Conservation (phyloP, 164 flowering plant species). For the Annona cherimola region DNA sequence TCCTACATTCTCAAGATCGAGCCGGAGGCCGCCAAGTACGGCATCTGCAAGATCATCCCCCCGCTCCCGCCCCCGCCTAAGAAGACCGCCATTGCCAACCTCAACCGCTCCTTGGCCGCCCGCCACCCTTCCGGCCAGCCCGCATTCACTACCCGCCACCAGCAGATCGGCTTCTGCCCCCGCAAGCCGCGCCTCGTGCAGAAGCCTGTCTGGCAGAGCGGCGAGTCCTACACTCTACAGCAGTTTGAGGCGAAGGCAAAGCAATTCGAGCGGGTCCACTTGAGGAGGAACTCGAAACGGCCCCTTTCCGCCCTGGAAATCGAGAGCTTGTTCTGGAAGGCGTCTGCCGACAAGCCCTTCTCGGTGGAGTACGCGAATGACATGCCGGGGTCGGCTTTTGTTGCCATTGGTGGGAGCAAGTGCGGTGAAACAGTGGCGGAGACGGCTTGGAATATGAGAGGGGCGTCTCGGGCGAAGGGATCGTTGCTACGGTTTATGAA, state of each 20-base stretch:
- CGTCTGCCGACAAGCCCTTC: constrained; percentile 81
- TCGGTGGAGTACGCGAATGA: constrained; percentile 98
- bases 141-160: constrained; percentile 88
- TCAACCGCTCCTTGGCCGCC: constrained; percentile 64
- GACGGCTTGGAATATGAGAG: constrained; percentile 95
- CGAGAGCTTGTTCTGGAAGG: constrained; percentile 91
- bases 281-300: constrained; percentile 46
- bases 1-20: constrained; percentile 97
- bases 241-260: constrained; percentile 86
- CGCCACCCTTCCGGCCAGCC: constrained; percentile 36
- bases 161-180: constrained; percentile 96
- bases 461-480: constrained; percentile 71
- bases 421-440: constrained; percentile 58
- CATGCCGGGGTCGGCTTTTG: constrained; percentile 96
- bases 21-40: constrained; percentile 78
- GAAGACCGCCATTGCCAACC: constrained; percentile 59
- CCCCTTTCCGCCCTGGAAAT: constrained; percentile 50
- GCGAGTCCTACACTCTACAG: constrained; percentile 60
- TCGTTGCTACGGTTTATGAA: constrained; percentile 93
- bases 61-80: constrained; percentile 64
- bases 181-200: constrained; percentile 69
- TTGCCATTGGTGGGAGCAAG: constrained; percentile 16
- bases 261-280: constrained; percentile 55
- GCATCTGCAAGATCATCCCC: constrained; percentile 99
- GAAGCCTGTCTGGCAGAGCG: constrained; percentile 97